phyloP scores from a whole-genome alignment of 2,329 filamentous ascomycete genomes.

The Stemphylium beticola region DNA sequence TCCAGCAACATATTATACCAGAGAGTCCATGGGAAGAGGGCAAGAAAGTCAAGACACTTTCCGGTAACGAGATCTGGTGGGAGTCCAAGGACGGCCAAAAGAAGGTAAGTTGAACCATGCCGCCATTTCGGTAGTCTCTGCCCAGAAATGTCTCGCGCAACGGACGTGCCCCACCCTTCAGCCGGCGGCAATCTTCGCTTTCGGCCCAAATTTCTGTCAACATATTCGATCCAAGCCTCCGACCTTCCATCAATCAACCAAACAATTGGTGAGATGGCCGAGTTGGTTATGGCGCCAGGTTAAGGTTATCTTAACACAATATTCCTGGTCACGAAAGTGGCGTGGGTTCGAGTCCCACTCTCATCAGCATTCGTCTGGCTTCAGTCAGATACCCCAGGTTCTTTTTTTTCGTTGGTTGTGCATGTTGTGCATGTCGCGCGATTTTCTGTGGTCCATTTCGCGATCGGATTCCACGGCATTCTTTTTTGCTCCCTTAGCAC shows the following conservation, averaged over 20 bases:
- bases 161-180: constrained; percentile 6
- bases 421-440: not conserved
- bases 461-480: not conserved
- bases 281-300: constrained; percentile 46
- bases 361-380: constrained; percentile 46
- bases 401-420: constrained; percentile 21
- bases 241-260: constrained; percentile 17
- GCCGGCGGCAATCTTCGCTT: constrained; percentile 4
- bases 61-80: constrained; percentile 82
- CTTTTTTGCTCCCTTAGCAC: not conserved
- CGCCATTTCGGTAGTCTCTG: constrained; percentile 5
- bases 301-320: constrained; percentile 32
- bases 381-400: constrained; percentile 30
- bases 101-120: constrained; percentile 58
- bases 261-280: constrained; percentile 19
- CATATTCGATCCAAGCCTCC: constrained; percentile 1
- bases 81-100: constrained; percentile 71
- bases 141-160: not conserved
- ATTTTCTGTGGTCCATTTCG: no score
- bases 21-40: constrained; percentile 75
- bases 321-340: constrained; percentile 50
- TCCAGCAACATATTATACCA: constrained; percentile 82
- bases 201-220: not conserved
- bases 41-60: constrained; percentile 69
- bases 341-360: constrained; percentile 51